phyloP scores from a whole-genome alignment of 2,329 filamentous ascomycete species.

The Dothiorella sarmentorum region DNA sequence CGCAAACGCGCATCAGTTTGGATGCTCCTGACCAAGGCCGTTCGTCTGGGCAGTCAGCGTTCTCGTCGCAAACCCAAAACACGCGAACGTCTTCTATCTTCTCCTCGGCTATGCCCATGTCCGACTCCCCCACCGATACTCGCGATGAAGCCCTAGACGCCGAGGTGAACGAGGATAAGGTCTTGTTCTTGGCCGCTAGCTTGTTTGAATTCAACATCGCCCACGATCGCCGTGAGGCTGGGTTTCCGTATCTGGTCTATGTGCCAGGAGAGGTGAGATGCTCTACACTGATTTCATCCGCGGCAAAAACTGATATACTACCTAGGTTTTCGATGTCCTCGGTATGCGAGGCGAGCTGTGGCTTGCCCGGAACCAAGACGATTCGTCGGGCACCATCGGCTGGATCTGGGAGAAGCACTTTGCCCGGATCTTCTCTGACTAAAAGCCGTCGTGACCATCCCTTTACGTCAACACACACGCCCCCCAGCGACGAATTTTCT shows the following conservation, averaged over 20 bases:
- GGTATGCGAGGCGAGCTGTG: slow-evolving; percentile 96
- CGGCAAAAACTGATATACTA: background rate
- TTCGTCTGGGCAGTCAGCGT: slow-evolving; percentile 30
- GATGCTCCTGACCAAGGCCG: slow-evolving; percentile 40
- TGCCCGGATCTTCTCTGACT: slow-evolving; percentile 41
- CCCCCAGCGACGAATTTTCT: slow-evolving; percentile 16
- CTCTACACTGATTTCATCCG: background rate
- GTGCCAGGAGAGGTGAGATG: slow-evolving; percentile 76
- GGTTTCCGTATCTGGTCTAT: slow-evolving; percentile 94
- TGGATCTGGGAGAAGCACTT: slow-evolving; percentile 99
- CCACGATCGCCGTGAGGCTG: slow-evolving; percentile 83
- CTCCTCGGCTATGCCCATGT: slow-evolving; percentile 79
- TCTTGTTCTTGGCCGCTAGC: slow-evolving; percentile 88
- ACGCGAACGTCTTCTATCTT: slow-evolving; percentile 71
- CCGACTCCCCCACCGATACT: slow-evolving; percentile 48
- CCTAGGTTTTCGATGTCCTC: slow-evolving; percentile 60
- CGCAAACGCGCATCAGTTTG: slow-evolving; percentile 11
- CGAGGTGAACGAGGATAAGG: slow-evolving; percentile 56
- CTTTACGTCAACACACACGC: slow-evolving; percentile 9
- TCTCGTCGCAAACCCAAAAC: slow-evolving; percentile 13
- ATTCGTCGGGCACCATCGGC: slow-evolving; percentile 71
- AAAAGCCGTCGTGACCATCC: slow-evolving; percentile 17
- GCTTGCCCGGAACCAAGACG: slow-evolving; percentile 97
- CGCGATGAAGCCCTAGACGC: slow-evolving; percentile 24
- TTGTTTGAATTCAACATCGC: slow-evolving; percentile 98